phyloP scores from a whole-genome alignment of 495 filamentous ascomycete species.

The Daldinia childiae region DNA sequence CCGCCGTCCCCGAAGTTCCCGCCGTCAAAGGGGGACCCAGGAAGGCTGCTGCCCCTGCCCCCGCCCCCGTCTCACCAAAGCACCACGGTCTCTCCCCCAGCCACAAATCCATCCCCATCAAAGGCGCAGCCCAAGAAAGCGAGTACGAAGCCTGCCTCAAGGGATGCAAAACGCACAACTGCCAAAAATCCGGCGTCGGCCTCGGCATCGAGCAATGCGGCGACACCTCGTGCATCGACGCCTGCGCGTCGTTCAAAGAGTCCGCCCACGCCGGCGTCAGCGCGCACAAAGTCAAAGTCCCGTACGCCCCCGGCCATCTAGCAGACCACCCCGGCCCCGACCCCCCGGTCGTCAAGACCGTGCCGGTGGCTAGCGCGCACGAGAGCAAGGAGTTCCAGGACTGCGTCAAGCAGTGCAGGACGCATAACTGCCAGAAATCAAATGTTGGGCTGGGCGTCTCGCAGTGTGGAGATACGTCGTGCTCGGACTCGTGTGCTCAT shows the following conservation, averaged over 20 bases:
- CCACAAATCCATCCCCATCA: neutral
- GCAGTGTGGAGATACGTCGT: constrained; percentile 30
- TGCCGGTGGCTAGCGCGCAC: neutral
- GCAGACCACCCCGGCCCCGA: neutral
- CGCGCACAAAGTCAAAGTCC: neutral
- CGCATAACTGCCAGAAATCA: constrained; percentile 32
- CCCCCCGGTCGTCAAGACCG: neutral
- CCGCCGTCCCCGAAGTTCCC: neutral
- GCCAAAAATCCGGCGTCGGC: constrained; percentile 21
- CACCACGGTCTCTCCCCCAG: neutral
- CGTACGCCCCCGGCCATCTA: neutral
- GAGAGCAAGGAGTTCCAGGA: constrained; percentile 22
- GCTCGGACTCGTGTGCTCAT: neutral
- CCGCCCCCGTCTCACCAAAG: too few relatives aligned
- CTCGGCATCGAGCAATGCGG: constrained; percentile 17
- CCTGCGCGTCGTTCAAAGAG: neutral
- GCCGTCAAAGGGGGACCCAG: neutral
- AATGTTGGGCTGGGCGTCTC: constrained; percentile 5
- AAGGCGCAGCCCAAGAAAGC: neutral
- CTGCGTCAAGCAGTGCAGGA: constrained; percentile 25
- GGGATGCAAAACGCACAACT: constrained; percentile 19
- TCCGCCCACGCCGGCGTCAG: neutral
- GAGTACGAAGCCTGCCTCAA: constrained; percentile 13
- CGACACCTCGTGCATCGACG: neutral
- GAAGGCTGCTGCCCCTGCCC: neutral